Percentiles rank a stretch among this genome's conserved stretches.
Conservation (phyloP, 2,329 filamentous ascomycete species). For the Uncinocarpus reesii region DNA sequence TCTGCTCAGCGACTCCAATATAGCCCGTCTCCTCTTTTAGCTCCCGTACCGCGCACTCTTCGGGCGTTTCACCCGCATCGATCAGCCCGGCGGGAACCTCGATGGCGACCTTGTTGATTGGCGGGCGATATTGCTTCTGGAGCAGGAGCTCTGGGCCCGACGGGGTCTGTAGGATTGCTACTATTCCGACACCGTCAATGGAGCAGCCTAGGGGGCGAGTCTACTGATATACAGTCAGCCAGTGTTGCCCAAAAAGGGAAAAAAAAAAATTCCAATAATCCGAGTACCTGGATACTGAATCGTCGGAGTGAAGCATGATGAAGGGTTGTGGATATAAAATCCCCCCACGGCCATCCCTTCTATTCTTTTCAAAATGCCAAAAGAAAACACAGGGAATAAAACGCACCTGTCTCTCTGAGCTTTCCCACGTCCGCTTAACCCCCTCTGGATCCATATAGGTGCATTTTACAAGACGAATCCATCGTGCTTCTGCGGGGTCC, state of each 20-base stretch:
- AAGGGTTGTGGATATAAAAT: too few relatives aligned
- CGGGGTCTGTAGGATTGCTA: constrained; percentile 47
- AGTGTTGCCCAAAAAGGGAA: too few relatives aligned
- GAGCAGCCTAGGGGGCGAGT: constrained; percentile 43
- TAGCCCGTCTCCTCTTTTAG: constrained; percentile 55
- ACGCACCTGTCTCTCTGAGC: constrained; percentile 35
- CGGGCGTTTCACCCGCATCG: constrained; percentile 47
- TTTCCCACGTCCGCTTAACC: constrained; percentile 37
- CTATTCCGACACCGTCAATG: constrained; percentile 49
- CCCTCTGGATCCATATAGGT: constrained; percentile 37
- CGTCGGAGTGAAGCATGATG: too few relatives aligned
- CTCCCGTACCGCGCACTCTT: constrained; percentile 48
- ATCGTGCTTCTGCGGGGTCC: constrained; percentile 33
- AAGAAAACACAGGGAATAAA: constrained; percentile 1
- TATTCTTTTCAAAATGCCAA: neutral
- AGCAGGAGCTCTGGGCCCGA: constrained; percentile 43
- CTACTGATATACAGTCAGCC: constrained; percentile 18
- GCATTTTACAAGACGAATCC: constrained; percentile 35
- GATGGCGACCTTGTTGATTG: constrained; percentile 48
- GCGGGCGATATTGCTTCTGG: constrained; percentile 51
- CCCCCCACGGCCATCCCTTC: too few relatives aligned
- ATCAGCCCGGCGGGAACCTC: constrained; percentile 53
- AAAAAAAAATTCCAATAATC: too few relatives aligned
- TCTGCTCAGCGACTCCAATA: constrained; percentile 40
- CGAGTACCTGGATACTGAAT: too few relatives aligned